These are phyloP conservation scores for Protomyces pachydermus DNA, from an alignment of 1,139 yeast genomes.

Conservation along the genomic window DNA sequence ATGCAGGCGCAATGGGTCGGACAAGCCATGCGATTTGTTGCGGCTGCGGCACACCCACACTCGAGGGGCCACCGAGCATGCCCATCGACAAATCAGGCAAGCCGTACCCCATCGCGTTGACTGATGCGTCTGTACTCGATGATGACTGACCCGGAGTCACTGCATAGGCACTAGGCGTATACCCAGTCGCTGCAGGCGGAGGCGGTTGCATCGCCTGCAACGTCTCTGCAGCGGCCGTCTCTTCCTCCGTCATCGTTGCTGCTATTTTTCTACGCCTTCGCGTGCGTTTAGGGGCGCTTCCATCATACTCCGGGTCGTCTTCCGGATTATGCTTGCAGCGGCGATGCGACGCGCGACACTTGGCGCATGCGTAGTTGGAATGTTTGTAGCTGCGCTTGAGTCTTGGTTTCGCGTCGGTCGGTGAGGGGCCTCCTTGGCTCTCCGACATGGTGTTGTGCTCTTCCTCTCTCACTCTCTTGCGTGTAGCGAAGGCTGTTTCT, in stretches of 20 bases:
- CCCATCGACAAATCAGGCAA: background rate
- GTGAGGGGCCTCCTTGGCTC: background rate
- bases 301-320: background rate
- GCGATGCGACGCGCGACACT: slow-evolving; percentile 22
- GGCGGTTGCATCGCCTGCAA: background rate
- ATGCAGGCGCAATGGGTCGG: background rate
- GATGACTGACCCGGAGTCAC: background rate
- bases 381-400: slow-evolving; percentile 5
- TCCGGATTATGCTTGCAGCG: slow-evolving; percentile 10
- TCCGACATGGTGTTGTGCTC: too few relatives aligned
- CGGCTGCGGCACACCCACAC: background rate
- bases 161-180: background rate
- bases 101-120: background rate
- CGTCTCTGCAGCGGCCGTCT: background rate
- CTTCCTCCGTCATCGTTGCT: background rate
- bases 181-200: background rate
- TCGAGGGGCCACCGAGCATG: background rate
- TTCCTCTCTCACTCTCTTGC: too few relatives aligned
- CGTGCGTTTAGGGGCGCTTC: background rate
- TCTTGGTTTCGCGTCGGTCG: background rate
- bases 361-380: slow-evolving; percentile 12
- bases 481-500: too few relatives aligned
- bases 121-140: background rate
- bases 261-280: background rate
- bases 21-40: background rate